Evolutionary conservation across 768 basidiomycete genomes (phyloP).

Genomic region (Pisolithus sp.): DNA sequence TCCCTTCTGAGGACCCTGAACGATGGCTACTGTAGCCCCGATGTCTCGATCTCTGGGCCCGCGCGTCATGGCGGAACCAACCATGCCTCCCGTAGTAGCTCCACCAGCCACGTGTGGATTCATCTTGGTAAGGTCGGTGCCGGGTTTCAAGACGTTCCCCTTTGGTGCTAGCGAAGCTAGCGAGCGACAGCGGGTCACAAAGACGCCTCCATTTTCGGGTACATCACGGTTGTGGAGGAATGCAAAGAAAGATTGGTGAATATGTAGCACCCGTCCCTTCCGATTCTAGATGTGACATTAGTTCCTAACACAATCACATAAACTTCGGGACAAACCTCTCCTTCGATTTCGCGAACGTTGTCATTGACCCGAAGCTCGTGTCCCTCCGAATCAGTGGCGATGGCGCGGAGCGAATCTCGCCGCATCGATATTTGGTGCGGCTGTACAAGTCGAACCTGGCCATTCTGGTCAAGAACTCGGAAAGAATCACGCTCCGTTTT

Average conservation of each 20-base stretch:
- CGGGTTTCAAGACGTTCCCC: constrained; percentile 58
- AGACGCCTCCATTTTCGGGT: constrained; percentile 87
- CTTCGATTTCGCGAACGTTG: constrained; percentile 87
- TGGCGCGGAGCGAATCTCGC: constrained; percentile 70
- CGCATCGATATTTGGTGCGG: constrained; percentile 95
- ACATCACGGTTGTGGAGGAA: constrained; percentile 93
- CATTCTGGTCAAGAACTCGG: constrained; percentile 93
- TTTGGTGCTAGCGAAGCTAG: constrained; percentile 85
- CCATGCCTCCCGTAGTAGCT: constrained; percentile 65
- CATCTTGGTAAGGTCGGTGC: constrained; percentile 83
- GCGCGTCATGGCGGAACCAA: constrained; percentile 74
- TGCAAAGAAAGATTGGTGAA: constrained; percentile 89
- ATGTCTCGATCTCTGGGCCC: constrained; percentile 80
- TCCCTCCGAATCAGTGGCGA: constrained; percentile 85
- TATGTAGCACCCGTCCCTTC: constrained; percentile 87
- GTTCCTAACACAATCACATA: neutral
- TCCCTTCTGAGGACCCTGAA: constrained; percentile 87
- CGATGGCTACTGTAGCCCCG: constrained; percentile 69
- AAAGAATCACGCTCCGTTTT: constrained; percentile 95
- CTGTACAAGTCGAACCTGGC: constrained; percentile 80
- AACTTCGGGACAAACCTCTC: constrained; percentile 53
- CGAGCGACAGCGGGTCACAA: constrained; percentile 81
- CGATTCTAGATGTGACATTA: constrained; percentile 45
- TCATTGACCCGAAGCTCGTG: constrained; percentile 84
- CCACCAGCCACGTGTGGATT: constrained; percentile 65